Evolutionary conservation across 2,329 filamentous ascomycete genomes (phyloP).

Genomic region (Hypoxylon sp.): DNA sequence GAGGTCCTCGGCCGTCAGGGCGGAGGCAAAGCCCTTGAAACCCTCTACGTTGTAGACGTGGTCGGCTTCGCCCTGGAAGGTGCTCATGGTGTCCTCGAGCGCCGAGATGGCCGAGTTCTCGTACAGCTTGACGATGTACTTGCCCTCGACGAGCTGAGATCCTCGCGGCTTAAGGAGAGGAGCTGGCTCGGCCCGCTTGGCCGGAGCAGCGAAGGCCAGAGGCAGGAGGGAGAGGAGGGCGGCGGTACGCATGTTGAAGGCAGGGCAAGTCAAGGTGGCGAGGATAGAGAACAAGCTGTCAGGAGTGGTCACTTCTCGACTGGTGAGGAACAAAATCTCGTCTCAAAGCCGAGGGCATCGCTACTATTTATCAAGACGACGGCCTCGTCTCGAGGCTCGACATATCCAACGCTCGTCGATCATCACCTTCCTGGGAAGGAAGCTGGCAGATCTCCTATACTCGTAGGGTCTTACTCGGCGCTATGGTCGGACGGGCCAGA

Average conservation of each 20-base stretch:
- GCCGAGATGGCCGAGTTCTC: slow-evolving; percentile 43
- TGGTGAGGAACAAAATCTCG: slow-evolving; percentile 23
- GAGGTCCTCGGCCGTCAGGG: slow-evolving; percentile 53
- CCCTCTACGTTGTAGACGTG: slow-evolving; percentile 44
- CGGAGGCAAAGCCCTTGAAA: slow-evolving; percentile 54
- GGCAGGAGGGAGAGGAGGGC: slow-evolving; percentile 40
- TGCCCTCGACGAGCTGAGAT: slow-evolving; percentile 46
- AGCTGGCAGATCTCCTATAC: slow-evolving; percentile 28
- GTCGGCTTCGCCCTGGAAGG: slow-evolving; percentile 44
- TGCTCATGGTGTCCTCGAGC: slow-evolving; percentile 44
- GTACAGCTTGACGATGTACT: slow-evolving; percentile 58
- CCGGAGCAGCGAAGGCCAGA: slow-evolving; percentile 44
- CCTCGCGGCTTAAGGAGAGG: slow-evolving; percentile 43
- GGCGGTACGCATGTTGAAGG: slow-evolving; percentile 41
- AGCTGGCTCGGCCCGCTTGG: slow-evolving; percentile 43
- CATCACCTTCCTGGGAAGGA: slow-evolving; percentile 27
- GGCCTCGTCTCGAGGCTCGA: slow-evolving; percentile 17
- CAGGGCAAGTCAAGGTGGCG: slow-evolving; percentile 20
- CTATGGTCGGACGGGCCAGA: slow-evolving; percentile 33
- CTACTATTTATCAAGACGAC: slow-evolving; percentile 40
- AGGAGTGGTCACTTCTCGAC: slow-evolving; percentile 12
- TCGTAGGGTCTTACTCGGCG: slow-evolving; percentile 35
- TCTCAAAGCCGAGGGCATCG: slow-evolving; percentile 27
- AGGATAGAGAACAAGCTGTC: slow-evolving; percentile 5
- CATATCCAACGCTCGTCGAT: slow-evolving; percentile 24